These are phyloP conservation scores for Cucumis sativus DNA, from an alignment of 306 rosid species.

Conservation along the genomic window DNA sequence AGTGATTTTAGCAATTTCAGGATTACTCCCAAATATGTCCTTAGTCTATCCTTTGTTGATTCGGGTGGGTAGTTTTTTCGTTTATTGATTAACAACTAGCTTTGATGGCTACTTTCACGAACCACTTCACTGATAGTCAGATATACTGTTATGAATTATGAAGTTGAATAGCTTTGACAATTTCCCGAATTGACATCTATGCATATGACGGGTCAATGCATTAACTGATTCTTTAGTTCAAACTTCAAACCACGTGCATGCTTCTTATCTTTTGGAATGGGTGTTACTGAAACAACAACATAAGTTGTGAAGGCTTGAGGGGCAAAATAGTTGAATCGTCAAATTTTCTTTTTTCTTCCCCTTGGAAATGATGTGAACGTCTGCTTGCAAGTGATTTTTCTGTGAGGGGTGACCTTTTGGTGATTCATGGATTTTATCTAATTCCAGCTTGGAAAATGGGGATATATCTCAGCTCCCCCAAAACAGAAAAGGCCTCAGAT, in stretches of 20 bases:
- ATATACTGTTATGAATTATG: background rate
- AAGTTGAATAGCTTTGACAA: background rate
- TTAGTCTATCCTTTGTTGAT: background rate
- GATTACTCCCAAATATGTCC: too few species aligned
- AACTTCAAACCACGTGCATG: background rate
- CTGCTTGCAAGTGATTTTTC: background rate
- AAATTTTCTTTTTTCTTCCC: background rate
- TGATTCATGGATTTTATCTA: conserved; percentile 5
- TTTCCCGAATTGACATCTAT: background rate
- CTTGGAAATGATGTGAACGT: background rate
- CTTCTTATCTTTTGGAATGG: background rate
- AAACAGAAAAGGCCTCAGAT: conserved; percentile 80
- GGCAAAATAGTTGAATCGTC: background rate
- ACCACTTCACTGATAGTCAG: background rate
- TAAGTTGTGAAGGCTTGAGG: background rate
- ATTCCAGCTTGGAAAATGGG: conserved; percentile 48
- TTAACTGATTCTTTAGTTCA: background rate
- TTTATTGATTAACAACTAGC: background rate
- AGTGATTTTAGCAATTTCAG: too few species aligned
- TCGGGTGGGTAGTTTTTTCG: background rate
- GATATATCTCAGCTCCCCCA: conserved; percentile 73
- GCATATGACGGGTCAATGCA: background rate
- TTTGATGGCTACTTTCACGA: background rate
- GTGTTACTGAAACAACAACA: background rate
- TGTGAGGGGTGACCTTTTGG: background rate